A percentile compares a stretch with the other conserved stretches of the same genome.
These are phyloP conservation scores for Dendrobium nobile DNA, from an alignment of 106 monocot species.

Conservation along the genomic window DNA sequence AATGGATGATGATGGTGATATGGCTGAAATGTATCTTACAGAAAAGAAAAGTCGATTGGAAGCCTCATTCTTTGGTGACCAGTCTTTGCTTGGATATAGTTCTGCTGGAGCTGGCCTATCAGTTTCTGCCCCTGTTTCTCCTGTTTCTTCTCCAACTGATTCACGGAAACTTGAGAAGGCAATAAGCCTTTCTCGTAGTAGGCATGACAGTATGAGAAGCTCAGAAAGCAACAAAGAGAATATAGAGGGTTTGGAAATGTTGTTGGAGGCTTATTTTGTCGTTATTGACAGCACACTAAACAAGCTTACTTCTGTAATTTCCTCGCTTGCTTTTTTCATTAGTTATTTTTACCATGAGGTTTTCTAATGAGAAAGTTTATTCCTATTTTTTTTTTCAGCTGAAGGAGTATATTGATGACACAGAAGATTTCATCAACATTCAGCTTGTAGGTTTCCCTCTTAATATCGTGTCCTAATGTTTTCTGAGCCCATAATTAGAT, in stretches of 20 bases:
- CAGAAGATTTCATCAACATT: slow-evolving; percentile 67
- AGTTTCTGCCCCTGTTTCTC: slow-evolving; percentile 51
- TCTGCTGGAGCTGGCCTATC: slow-evolving; percentile 27
- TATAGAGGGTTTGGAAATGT: slow-evolving; percentile 85
- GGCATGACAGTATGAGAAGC: slow-evolving; percentile 59
- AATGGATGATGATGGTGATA: slow-evolving; percentile 89
- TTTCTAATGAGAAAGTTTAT: not conserved
- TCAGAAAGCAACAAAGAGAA: slow-evolving; percentile 43
- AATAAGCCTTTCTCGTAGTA: slow-evolving; percentile 50
- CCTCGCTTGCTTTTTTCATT: not conserved
- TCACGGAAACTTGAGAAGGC: slow-evolving; percentile 52
- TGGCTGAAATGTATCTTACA: slow-evolving; percentile 91
- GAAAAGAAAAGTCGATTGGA: slow-evolving; percentile 72
- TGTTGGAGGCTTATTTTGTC: slow-evolving; percentile 90
- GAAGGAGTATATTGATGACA: slow-evolving; percentile 65
- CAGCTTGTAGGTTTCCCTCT: slow-evolving; percentile 32
- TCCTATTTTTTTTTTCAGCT: slow-evolving; percentile 27
- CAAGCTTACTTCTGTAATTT: slow-evolving; percentile 52
- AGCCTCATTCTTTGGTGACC: slow-evolving; percentile 42
- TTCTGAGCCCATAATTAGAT: not conserved
- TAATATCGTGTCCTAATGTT: not conserved
- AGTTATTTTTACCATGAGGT: not conserved
- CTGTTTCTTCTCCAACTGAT: slow-evolving; percentile 47
- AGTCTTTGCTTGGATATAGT: slow-evolving; percentile 24
- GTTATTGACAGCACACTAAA: slow-evolving; percentile 76